Conservation (phyloP, 768 basidiomycete species). For the Mycena kentingensis region DNA sequence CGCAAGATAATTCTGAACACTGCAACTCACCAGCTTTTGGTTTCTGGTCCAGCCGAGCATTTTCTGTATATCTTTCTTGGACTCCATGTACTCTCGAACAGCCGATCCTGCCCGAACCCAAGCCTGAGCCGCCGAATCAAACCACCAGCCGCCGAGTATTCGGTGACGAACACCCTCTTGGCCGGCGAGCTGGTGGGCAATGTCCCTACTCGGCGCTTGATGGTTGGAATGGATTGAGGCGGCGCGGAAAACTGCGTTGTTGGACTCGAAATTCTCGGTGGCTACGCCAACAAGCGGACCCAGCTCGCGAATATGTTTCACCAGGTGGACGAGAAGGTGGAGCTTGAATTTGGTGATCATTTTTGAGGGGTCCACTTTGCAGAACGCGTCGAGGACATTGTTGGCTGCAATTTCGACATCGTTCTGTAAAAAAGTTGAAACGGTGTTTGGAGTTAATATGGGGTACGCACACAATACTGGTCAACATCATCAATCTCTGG, state of each 20-base stretch:
- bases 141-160: constrained; percentile 12
- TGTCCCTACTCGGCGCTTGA: constrained; percentile 5
- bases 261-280: neutral
- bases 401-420: neutral
- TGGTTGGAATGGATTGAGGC: constrained; percentile 1
- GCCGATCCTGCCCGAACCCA: constrained; percentile 8
- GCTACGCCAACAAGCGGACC: neutral
- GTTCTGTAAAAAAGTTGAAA: too few species aligned
- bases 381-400: neutral
- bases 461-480: constrained; percentile 26
- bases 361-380: neutral
- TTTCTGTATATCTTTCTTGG: constrained; percentile 15
- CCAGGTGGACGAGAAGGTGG: neutral
- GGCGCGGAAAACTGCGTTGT: constrained; percentile 2
- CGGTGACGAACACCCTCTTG: constrained; percentile 11
- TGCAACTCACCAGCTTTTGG: neutral
- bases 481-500: constrained; percentile 26
- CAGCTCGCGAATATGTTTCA: neutral
- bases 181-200: constrained; percentile 9
- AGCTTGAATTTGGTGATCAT: constrained; percentile 2
- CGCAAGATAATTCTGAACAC: neutral
- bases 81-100: constrained; percentile 3
- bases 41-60: constrained; percentile 14
- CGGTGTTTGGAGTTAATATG: too few species aligned
- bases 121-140: neutral